Evolutionary conservation across 441 rosid species (phyloP), one percentile per base, ranked within the genome.

Genomic region (Manihot esculenta): DNA sequence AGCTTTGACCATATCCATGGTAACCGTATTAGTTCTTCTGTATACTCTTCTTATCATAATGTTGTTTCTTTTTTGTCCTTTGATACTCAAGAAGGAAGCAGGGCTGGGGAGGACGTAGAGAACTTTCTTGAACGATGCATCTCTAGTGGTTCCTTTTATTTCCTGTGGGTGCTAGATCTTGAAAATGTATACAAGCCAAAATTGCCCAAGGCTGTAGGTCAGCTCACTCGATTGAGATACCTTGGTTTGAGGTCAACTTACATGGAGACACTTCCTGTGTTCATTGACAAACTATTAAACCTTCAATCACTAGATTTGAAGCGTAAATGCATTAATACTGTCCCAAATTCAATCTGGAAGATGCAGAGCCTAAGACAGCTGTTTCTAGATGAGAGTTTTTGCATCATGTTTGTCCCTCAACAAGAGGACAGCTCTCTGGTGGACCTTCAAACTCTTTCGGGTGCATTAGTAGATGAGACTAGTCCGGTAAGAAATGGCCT

Each of bases 61-160:
- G 53, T 30, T 30, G 33, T 45, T 48, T 50, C 76, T 24, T 66
- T 68, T 38, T 35, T 72, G 2, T 74, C 76, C 1, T 75, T 75
- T 30, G 74, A 79, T 71, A 21, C 64, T 11, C 66, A 74, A 27
- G 70, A 77, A 68, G 80, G 80, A 64, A 35, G 54, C 48, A 53
- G 11, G 21, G 62, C 75, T 15, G 74, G 72, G 23, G 73, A 62
- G 51, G 66, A 79, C 12, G 44, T 72, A 2, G 77, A 71, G 1
- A 65, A 71, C 17, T 75, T 64, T 47, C 70, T 78, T 26, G 12
- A 69, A 20, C 13, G 53, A 51, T 45, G 71, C 66, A 75, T 75
- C 55, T 26, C 5, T 0, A 61, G 38, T 3, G 4, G 33, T 7
- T 69, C 21, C 8, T 57, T 69, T 11, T 10, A 1, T 44, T 27